Percentiles rank a stretch among this genome's conserved stretches.
Conservation (phyloP, 805 yeast species). For the Komagataella pseudopastoris region DNA sequence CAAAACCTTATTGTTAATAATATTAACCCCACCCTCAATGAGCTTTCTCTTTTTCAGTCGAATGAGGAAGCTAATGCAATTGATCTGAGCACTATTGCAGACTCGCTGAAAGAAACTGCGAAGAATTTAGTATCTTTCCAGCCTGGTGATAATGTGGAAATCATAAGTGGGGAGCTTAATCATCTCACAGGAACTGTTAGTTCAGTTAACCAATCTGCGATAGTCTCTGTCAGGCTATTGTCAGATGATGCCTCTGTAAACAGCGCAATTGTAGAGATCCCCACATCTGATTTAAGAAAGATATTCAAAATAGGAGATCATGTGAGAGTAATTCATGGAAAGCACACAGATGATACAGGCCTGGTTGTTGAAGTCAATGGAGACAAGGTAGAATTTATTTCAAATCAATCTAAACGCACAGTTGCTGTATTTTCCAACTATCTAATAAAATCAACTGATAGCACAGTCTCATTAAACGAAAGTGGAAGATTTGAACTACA, state of each 20-base stretch:
- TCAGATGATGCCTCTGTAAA: slow-evolving; percentile 32
- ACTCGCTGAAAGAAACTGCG: slow-evolving; percentile 58
- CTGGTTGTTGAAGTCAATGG: slow-evolving; percentile 71
- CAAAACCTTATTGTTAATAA: slow-evolving; percentile 66
- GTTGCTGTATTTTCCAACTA: slow-evolving; percentile 88
- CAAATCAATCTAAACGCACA: slow-evolving; percentile 82
- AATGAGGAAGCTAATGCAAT: slow-evolving; percentile 76
- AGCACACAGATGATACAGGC: slow-evolving; percentile 89
- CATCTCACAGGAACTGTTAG: slow-evolving; percentile 75
- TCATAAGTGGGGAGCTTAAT: slow-evolving; percentile 85
- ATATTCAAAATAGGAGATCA: slow-evolving; percentile 88
- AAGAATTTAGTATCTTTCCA: slow-evolving; percentile 54
- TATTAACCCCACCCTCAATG: slow-evolving; percentile 81
- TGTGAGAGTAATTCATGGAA: slow-evolving; percentile 84
- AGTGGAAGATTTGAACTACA: slow-evolving; percentile 74
- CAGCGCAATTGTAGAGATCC: slow-evolving; percentile 60
- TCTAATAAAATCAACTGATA: slow-evolving; percentile 80
- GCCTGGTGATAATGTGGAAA: slow-evolving; percentile 90
- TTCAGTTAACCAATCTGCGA: slow-evolving; percentile 43
- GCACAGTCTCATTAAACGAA: slow-evolving; percentile 54
- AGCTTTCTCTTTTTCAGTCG: slow-evolving; percentile 66
- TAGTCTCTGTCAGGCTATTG: slow-evolving; percentile 31
- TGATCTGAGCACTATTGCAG: slow-evolving; percentile 77
- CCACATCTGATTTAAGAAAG: slow-evolving; percentile 70
- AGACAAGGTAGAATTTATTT: slow-evolving; percentile 79